These are phyloP conservation scores for Metschnikowia gruessii DNA, from an alignment of 805 yeast genomes.

Conservation along the genomic window DNA sequence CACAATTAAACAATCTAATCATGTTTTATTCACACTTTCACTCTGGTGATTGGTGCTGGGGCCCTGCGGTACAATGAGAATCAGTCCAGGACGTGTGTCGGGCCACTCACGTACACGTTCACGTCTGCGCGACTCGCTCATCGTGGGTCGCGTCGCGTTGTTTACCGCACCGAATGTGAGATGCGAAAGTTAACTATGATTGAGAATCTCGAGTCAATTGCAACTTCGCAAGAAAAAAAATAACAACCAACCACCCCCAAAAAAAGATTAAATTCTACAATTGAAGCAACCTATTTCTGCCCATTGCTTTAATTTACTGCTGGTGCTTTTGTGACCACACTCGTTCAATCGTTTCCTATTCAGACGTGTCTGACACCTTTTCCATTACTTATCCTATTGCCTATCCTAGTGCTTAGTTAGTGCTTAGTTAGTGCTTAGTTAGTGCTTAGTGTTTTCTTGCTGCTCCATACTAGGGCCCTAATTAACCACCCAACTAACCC, in stretches of 20 bases:
- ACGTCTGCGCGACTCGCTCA: slow-evolving; percentile 5
- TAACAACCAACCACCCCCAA: too few relatives aligned
- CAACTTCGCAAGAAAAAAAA: slow-evolving; percentile 5
- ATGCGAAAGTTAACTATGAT: slow-evolving; percentile 2
- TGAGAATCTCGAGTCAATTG: slow-evolving; percentile 1
- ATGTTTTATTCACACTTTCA: too few relatives aligned
- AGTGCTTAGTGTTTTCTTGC: neutral
- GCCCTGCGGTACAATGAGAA: neutral
- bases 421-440: too few relatives aligned
- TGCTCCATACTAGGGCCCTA: neutral
- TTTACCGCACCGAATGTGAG: slow-evolving; percentile 13
- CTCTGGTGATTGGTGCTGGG: too few relatives aligned
- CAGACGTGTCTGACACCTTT: neutral
- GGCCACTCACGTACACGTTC: too few relatives aligned
- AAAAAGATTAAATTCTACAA: too few relatives aligned
- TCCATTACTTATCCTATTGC: too few relatives aligned
- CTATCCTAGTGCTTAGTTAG: too few relatives aligned
- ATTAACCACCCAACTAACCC: too few relatives aligned
- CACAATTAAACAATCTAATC: too few relatives aligned
- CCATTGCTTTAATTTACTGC: neutral
- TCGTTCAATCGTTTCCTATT: neutral
- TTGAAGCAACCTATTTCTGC: neutral
- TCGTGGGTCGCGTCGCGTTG: slow-evolving; percentile 21
- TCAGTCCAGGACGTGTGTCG: neutral
- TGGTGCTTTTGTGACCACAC: neutral